Base-by-base conservation (phyloP, 2,329 filamentous ascomycete species). In the Ophiostoma ips region DNA sequence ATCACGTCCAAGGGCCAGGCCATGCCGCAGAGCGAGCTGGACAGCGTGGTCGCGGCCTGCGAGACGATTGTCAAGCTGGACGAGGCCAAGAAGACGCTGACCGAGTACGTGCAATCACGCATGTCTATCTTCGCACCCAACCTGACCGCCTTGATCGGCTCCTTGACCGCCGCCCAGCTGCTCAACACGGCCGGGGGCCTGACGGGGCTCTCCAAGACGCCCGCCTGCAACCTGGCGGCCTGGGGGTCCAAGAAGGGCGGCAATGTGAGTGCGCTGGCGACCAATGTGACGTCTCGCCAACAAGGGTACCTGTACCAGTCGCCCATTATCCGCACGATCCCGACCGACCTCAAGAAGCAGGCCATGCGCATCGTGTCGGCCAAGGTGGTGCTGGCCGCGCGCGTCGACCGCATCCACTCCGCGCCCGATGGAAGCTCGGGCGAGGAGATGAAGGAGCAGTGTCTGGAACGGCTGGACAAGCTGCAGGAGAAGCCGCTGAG, bases 91-190 rank as follows among this genome's bases (percentile, higher is more conserved):
- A 83, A 77, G 54, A 84, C 81, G 1, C 74, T 98, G 50, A 94
- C 87, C 2, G 84, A 92, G 62, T 98, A 95, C 61, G 92, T 98
- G 15, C 87, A 95, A 66, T 95, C 90, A 34, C 85, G 92, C 54
- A 96, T 98, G 87, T 92, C 84, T 57, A 74, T 94, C 33, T 96
- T 96, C 62, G 92, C 92, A 5, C 92, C 92, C 0, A 98, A 98
- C 60, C 68, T 96, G 49, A 95, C 92, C 0, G 82, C 81, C 1
- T 76, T 98, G 16, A 85, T 98, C 52, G 92, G 92, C 16, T 92
- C 90, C 0, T 74, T 95, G 16, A 95, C 90, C 3, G 90, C 92
- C 8, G 92, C 92, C 4, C 90, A 96, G 66, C 77, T 98, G n/a
- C 83, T 98, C 59, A 95, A 95, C 65, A 87, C 87, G 53, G 85